Percentiles rank a stretch among this genome's conserved stretches.
phyloP scores from a whole-genome alignment of 2,329 filamentous ascomycete species.

The Pseudogymnoascus sp. region DNA sequence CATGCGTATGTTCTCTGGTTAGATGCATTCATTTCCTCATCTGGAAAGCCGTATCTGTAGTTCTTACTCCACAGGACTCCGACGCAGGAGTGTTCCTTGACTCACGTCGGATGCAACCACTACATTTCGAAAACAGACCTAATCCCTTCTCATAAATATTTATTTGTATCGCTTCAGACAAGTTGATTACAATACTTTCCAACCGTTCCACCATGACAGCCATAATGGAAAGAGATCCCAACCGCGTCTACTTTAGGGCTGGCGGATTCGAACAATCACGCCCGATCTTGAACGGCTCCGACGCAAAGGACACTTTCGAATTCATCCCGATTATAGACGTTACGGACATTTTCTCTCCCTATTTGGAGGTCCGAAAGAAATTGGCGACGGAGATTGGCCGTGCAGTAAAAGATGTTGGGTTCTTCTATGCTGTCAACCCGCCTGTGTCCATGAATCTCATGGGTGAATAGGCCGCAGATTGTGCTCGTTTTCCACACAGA shows the following conservation, averaged over 20 bases:
- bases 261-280: conserved; percentile 5
- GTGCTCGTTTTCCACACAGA: neutral
- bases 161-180: neutral
- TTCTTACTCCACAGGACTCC: neutral
- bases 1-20: neutral
- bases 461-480: neutral
- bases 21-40: neutral
- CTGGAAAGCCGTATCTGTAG: neutral
- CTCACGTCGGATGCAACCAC: neutral
- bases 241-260: neutral
- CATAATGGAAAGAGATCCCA: neutral
- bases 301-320: conserved; percentile 14
- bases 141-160: neutral
- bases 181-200: neutral
- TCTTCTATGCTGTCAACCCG: conserved; percentile 27
- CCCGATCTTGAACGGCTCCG: conserved; percentile 14
- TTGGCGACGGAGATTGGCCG: conserved; percentile 27
- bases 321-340: conserved; percentile 17
- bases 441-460: neutral
- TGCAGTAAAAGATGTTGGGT: conserved; percentile 31
- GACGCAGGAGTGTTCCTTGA: neutral
- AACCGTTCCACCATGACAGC: neutral
- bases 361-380: conserved; percentile 24
- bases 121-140: neutral
- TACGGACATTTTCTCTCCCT: conserved; percentile 23